Base-by-base conservation (phyloP, 306 rosid species). In the Aeschynomene evenia region DNA sequence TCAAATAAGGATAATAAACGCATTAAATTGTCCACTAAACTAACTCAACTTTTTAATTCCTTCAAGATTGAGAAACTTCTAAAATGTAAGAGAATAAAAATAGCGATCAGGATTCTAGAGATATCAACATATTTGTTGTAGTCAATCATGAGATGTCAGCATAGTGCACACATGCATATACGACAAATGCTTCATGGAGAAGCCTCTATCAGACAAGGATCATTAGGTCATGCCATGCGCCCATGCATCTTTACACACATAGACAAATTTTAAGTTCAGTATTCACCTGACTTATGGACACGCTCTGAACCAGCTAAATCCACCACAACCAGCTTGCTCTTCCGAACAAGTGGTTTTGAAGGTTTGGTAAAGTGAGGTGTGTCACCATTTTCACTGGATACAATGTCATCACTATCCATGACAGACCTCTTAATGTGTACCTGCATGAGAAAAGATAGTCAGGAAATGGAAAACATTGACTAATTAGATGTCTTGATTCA, bases 261-360 rank as follows among this genome's bases (percentile, higher is more conserved):
- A 66, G 8, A 77, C 28, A 67, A 48, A 59, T 21, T 23, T 31
- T 26, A 55, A 62, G 63, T 72, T 63, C 73, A 68, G 48, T 71
- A 69, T 62, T 34, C 73, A 93, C 98, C 98, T 88, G 98, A 93
- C 81, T 93, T 93, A 39, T 90, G 92, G 70, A 90, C 77, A 54
- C 98, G 96, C 90, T 93, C 98, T 10, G 98, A 93, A 74, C 98
- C 98, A 31, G 98, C 98, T 78, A 93, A 84, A 88, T 93, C 98
- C 75, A 93, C 98, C 76, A 90, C 86, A 68, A 93, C 94, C 52
- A 93, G 85, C 87, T 93, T 93, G 85, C 97, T 93, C 80, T 85
- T 93, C 66, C 96, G 88, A 59, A 93, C 80, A 75, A 93, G 81
- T 73, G 98, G 95, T 73, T 77, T 86, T 59, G 82, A 86, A 63